Evolutionary conservation across 768 basidiomycete species (phyloP), one percentile per base, ranked within the genome.

Genomic region (Filobasidium floriforme): DNA sequence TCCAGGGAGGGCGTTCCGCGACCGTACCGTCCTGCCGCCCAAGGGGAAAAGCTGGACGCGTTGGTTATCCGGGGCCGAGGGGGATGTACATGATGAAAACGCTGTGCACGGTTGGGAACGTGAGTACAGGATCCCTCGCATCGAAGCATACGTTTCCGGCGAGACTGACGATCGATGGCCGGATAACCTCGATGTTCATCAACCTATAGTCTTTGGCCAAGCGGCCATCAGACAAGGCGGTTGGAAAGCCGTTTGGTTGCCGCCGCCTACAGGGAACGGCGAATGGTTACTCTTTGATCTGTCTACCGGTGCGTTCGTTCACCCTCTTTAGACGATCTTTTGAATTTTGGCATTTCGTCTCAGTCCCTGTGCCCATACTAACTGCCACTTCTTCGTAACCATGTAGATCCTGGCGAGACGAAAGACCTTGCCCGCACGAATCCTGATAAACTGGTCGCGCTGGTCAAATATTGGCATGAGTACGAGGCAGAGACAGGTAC

Each of bases 211-310:
- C 15, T 72, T 72, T 46, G 73, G 72, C 28, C 68, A 73, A 68
- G 73, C 73, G 1, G 73, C 75, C 18, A 66, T 76, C 19, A 49
- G 75, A 22, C 69, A 72, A 51, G 75, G 75, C 6, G 51, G 46
- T 12, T 76, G 75, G 75, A 76, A 76, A 59, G 67, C 69, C 0
- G 72, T 75, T 5, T 70, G 68, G 66, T 44, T 75, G 15, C 72
- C 71, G 0, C 71, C 68, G 24, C 73, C 73, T 37, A 70, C 73
- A 1, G 73, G 73, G 7, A 73, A 63, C 26, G 72, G 65, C 41
- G 63, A 73, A 26, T 75, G 73, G 73, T 52, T 68, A 24, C 65
- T 75, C 19, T 75, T 67, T 60, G 69, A 75, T 62, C 51, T 75
- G 41, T 55, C 61, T 14, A 43, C 15, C 11, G 72, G 70, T 73